Evolutionary conservation across 768 basidiomycete species (phyloP), one percentile per base, ranked within the genome.

Genomic region (Leccinum obscurum): DNA sequence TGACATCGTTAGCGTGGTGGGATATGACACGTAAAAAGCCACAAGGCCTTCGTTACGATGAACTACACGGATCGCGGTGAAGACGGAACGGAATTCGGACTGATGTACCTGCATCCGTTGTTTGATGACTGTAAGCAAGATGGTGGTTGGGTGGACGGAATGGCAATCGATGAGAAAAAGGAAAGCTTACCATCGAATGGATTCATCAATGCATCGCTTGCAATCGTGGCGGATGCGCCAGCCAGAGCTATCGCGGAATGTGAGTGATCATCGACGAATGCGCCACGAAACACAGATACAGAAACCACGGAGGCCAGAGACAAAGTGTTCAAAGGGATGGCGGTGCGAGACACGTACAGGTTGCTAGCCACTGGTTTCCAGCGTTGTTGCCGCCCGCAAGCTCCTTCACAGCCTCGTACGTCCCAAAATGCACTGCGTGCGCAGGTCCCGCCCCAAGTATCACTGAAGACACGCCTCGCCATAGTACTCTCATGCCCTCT

Each of bases 101-200:
- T 91, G 86, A 77, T 95, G 95, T 58, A 98, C 81, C 76, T 99
- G 97, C 97, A 99, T 98, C 55, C 97, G 87, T 80, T 99, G 97
- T 77, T 99, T 99, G 80, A 99, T 93, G 68, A 99, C 96, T 98
- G 73, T 54, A 65, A 61, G 64, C n/a, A 66, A 59, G 30, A 26
- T 58, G 64, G 56, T 10, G 48, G 56, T 62, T 62, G 57, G 62
- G 63, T 59, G 53, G 54, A 58, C 52, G 35, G 41, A 54, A 39
- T 46, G 51, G 53, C 57, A 59, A 46, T 34, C 50, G 50, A 39
- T 11, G 46, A 54, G 24, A 51, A 34, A 34, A 46, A 58, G 28
- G 24, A 10, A 55, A 13, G 75, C 86, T 72, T 74, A 97, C 96
- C 96, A 77, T 99, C 97, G 70, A 99, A 99, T 3, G 97, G 97